Percentiles rank a stretch among this genome's conserved stretches.
Evolutionary conservation across 805 yeast species (phyloP).

Genomic region (Metschnikowia cubensis): DNA sequence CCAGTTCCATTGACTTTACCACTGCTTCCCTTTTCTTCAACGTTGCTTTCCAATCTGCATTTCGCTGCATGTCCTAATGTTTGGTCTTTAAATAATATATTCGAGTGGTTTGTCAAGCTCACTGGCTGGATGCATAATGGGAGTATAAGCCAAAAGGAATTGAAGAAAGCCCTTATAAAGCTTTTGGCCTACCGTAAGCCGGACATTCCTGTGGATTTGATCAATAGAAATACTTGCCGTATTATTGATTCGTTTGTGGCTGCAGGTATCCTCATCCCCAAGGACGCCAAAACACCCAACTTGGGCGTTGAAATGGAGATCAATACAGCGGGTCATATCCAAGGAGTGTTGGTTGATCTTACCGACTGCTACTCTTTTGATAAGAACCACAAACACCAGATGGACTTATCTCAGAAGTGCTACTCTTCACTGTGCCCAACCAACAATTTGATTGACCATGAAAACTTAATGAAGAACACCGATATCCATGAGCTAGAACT

Average conservation of each 20-base stretch:
- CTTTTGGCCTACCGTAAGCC: slow-evolving; percentile 50
- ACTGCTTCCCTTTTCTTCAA: slow-evolving; percentile 52
- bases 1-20: slow-evolving; percentile 49
- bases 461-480: slow-evolving; percentile 16
- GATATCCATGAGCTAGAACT: slow-evolving; percentile 23
- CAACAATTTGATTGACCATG: slow-evolving; percentile 21
- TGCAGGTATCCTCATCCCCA: slow-evolving; percentile 30
- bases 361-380: slow-evolving; percentile 44
- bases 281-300: neutral
- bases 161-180: slow-evolving; percentile 49
- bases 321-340: slow-evolving; percentile 17
- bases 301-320: neutral
- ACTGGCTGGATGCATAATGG: slow-evolving; percentile 51
- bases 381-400: slow-evolving; percentile 11
- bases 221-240: slow-evolving; percentile 49
- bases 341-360: slow-evolving; percentile 44
- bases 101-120: slow-evolving; percentile 52
- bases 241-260: slow-evolving; percentile 41
- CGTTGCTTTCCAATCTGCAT: slow-evolving; percentile 45
- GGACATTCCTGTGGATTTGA: slow-evolving; percentile 45
- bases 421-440: slow-evolving; percentile 33
- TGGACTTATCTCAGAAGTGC: slow-evolving; percentile 17
- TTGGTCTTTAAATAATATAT: slow-evolving; percentile 46
- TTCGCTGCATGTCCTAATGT: slow-evolving; percentile 45
- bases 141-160: slow-evolving; percentile 47